Evolutionary conservation across 257 asterid species (phyloP), one percentile per base, ranked within the genome.

Genomic region (Voacanga thouarsii): DNA sequence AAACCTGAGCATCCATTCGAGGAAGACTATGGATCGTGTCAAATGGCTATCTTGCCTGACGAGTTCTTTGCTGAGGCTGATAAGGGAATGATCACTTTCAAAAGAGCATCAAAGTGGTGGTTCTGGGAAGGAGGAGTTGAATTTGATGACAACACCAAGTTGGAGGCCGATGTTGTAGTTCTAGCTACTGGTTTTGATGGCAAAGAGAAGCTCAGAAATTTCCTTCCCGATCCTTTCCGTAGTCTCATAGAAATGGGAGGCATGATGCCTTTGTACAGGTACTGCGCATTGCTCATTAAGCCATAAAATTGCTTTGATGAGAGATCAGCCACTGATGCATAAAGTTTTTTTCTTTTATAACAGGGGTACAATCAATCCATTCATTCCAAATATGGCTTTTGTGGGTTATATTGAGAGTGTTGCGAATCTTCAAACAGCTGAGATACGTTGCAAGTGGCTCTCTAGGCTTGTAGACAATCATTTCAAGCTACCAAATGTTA

Each of bases 231-330:
- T 24, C 97, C 98, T 43, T 94, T 94, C 73, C 86, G 93, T 44
- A 82, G 86, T 72, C 79, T 91, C 3, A 81, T 92, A 4, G 95
- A 92, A 26, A 85, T 87, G n/a, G 90, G 93, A 0, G 94, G 95
- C 76, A 84, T 92, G 89, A 92, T 92, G 92, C 97, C 98, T n/a
- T 77, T 94, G 15, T 94, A 94, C 83, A 94, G 96, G 98, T 92
- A 89, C 0, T 16, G 0, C 30, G 24, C 3, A 55, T 15, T 76
- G 49, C 1, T 14, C 2, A 7, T n/a, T 0, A 45, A 24, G 11
- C 2, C 33, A 33, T 33, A 51, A 47, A 26, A 23, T n/a, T 39
- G 24, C 33, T 37, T n/a, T 6, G 70, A 12, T 50, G 16, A 75
- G 21, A 28, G n/a, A 8, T 59, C 18, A 15, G 56, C 15, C 24